Evolutionary conservation across 2,329 filamentous ascomycete genomes (phyloP).

Genomic region (Penicillium capsulatum): DNA sequence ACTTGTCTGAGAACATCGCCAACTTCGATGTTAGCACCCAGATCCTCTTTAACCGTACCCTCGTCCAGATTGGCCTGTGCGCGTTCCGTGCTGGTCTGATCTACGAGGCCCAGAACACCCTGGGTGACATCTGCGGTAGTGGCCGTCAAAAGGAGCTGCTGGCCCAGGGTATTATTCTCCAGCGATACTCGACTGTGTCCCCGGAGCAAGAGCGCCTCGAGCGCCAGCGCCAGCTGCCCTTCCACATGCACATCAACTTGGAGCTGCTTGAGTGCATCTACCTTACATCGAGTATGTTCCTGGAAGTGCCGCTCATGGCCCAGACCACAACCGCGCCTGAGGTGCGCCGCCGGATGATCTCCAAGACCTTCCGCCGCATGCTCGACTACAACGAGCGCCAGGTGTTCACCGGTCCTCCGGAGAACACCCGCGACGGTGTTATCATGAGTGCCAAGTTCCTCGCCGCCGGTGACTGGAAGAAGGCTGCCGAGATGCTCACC

Average conservation of each 20-base stretch:
- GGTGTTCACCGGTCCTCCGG: constrained; percentile 95
- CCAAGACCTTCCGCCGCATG: constrained; percentile 99
- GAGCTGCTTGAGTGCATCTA: constrained; percentile 98
- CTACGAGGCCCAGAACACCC: constrained; percentile 94
- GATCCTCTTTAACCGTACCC: constrained; percentile 96
- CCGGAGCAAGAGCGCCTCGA: constrained; percentile 97
- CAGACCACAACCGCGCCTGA: constrained; percentile 96
- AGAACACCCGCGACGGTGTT: constrained; percentile 98
- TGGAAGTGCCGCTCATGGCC: constrained; percentile 94
- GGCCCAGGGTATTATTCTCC: constrained; percentile 96
- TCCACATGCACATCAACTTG: constrained; percentile 99
- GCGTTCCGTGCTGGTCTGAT: constrained; percentile 96
- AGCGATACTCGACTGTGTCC: constrained; percentile 91
- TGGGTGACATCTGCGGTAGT: constrained; percentile 97
- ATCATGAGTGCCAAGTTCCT: constrained; percentile 98
- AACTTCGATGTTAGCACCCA: constrained; percentile 97
- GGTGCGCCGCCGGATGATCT: constrained; percentile 95
- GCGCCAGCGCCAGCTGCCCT: constrained; percentile 93
- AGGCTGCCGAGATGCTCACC: constrained; percentile 87
- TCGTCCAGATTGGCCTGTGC: constrained; percentile 96
- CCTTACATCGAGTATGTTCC: constrained; percentile 97
- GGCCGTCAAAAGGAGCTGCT: constrained; percentile 96
- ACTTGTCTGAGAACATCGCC: constrained; percentile 93
- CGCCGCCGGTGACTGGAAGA: constrained; percentile 97
- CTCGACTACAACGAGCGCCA: constrained; percentile 99